Base-by-base conservation (phyloP, 176 grass and related monocot species). In the Avena eriantha region DNA sequence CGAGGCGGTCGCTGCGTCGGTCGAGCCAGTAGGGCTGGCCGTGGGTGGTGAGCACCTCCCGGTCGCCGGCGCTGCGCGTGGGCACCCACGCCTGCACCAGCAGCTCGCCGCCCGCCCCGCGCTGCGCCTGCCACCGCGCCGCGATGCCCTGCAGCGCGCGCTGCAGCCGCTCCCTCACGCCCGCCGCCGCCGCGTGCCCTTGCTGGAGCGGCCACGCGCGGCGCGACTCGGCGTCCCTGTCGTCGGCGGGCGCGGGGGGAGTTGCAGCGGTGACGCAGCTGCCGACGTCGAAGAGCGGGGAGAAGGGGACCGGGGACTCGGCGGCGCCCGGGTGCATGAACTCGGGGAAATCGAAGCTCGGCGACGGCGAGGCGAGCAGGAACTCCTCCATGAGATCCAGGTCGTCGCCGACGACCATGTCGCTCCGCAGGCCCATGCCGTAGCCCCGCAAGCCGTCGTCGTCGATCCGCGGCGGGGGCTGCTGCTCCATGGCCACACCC, bases 71-170 rank as follows among this genome's bases (percentile, higher is more conserved):
- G 77, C 73, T 93, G 77, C 73, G 35, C 29, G 87, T 93, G 18
- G 94, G 97, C 34, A 90, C 89, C 97, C 97, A 99, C 23, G 94
- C 85, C 86, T 99, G 97, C n/a, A 90, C 77, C 51, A 99, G 87
- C 66, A 96, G 80, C 77, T 99, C 92, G 13, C 22, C 86, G 72
- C 26, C 86, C 26, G 47, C 8, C 82, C 22, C 83, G 78, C 47
- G 54, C 84, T 74, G 87, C 87, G 87, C 47, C 87, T 79, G 81
- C 69, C 81, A 87, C 50, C 70, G 80, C 83, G 17, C 83, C 90
- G 91, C 93, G 68, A 99, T 90, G 80, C 87, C 89, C 65, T 83
- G 92, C 22, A 99, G 85, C 53, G 87, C 97, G 69, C 71, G 61
- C 22, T 29, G 72, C 81, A 99, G 90, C 56, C 97, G 92, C 48